Conservation (phyloP, 2,329 filamentous ascomycete species). For the Pseudohalonectria lignicola region DNA sequence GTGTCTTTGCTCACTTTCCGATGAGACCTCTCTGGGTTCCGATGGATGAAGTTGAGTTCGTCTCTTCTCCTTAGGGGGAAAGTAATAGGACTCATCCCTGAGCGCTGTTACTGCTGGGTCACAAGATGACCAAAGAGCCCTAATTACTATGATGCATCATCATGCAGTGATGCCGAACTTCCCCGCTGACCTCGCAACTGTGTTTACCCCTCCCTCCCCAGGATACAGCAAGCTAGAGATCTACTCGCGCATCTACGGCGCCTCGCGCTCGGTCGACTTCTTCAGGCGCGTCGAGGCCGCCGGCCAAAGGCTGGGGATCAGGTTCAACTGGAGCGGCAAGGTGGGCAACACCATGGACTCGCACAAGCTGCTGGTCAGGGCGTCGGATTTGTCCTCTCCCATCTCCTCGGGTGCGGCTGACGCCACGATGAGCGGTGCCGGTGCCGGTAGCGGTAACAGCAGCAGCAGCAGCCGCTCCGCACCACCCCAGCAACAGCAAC, state of each 20-base stretch:
- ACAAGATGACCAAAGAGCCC: too few species aligned
- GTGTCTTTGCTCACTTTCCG: too few species aligned
- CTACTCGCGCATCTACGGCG: neutral
- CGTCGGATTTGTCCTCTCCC: slow-evolving; percentile 17
- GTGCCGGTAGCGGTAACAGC: neutral
- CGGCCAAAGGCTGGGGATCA: slow-evolving; percentile 24
- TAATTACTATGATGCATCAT: too few species aligned
- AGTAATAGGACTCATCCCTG: too few species aligned
- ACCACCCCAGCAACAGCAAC: neutral
- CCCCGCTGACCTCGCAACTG: too few species aligned
- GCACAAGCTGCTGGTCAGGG: slow-evolving; percentile 34
- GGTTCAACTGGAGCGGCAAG: slow-evolving; percentile 26
- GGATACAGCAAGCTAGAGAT: neutral
- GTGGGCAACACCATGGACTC: slow-evolving; percentile 32
- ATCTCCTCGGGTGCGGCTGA: neutral
- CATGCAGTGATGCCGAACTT: too few species aligned
- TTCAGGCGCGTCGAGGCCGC: slow-evolving; percentile 18
- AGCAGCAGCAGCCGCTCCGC: neutral
- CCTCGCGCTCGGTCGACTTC: slow-evolving; percentile 5
- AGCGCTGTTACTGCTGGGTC: too few species aligned
- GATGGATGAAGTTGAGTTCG: too few species aligned
- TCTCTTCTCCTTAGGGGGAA: too few species aligned
- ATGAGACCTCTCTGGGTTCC: too few species aligned
- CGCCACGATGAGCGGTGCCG: neutral
- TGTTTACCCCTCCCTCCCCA: too few species aligned